These are phyloP conservation scores for Novakomyces olei DNA, from an alignment of 805 yeast species.

Conservation along the genomic window DNA sequence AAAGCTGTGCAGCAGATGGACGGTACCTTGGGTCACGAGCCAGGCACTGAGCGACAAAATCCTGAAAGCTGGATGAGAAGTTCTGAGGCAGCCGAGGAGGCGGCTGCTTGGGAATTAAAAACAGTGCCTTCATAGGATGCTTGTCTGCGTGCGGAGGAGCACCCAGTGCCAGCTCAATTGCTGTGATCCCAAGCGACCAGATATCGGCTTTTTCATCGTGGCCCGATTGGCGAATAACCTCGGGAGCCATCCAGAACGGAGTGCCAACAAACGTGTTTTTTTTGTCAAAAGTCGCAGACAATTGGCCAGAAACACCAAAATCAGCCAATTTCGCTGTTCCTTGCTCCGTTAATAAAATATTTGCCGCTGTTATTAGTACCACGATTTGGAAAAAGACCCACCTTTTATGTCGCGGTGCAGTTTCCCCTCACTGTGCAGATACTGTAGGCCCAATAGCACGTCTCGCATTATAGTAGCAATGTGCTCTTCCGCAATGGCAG, in stretches of 20 bases:
- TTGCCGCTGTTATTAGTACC: no score
- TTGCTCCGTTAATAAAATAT: conserved; percentile 44
- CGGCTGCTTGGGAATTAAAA: conserved; percentile 40
- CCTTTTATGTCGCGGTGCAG: conserved; percentile 86
- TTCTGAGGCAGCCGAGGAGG: conserved; percentile 34
- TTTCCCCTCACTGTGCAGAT: conserved; percentile 50
- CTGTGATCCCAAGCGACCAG: conserved; percentile 90
- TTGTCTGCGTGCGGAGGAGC: conserved; percentile 53
- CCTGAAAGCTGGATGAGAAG: conserved; percentile 22
- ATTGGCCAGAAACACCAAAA: conserved; percentile 80
- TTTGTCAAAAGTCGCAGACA: conserved; percentile 24
- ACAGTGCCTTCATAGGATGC: conserved; percentile 58
- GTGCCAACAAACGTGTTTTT: conserved; percentile 79
- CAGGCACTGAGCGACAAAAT: conserved; percentile 44
- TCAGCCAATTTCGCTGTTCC: conserved; percentile 72
- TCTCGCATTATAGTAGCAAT: conserved; percentile 34
- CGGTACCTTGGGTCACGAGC: conserved; percentile 42
- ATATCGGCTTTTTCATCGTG: conserved; percentile 77
- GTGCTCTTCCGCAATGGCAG: conserved; percentile 27
- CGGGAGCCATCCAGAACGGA: conserved; percentile 99
- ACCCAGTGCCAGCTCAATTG: conserved; percentile 66
- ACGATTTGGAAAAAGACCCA: no score
- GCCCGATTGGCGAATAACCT: conserved; percentile 48
- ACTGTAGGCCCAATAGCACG: conserved; percentile 37
- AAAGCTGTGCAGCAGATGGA: conserved; percentile 35